Evolutionary conservation across 345 rosid genomes (phyloP).

Genomic region (Toxicodendron radicans): DNA sequence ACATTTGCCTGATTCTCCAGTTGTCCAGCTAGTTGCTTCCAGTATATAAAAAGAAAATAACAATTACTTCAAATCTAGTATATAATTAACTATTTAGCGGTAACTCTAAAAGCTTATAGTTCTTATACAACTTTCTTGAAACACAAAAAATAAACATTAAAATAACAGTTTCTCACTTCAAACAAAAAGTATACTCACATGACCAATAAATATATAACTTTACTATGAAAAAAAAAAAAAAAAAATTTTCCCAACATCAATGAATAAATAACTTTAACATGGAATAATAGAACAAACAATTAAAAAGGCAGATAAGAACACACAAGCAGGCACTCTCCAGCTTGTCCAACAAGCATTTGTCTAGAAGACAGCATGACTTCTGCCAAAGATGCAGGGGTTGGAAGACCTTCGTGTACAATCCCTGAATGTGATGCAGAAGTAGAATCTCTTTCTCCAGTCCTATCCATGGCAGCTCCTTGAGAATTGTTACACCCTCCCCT

Average conservation of each 20-base stretch:
- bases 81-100: slow-evolving; percentile 3
- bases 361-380: slow-evolving; percentile 58
- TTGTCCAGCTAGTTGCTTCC: slow-evolving; percentile 57
- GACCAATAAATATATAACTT: slow-evolving; percentile 1
- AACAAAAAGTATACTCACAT: background rate
- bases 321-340: slow-evolving; percentile 57
- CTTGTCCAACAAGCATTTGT: slow-evolving; percentile 59
- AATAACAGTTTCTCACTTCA: background rate
- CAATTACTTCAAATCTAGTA: slow-evolving; percentile 11
- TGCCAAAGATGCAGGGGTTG: slow-evolving; percentile 71
- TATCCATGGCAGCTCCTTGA: slow-evolving; percentile 29
- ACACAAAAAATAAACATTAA: background rate
- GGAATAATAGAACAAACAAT: slow-evolving; percentile 12
- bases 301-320: slow-evolving; percentile 16
- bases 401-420: slow-evolving; percentile 48
- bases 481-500: slow-evolving; percentile 36
- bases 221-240: slow-evolving; percentile 10
- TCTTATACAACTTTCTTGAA: background rate
- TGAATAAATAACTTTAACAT: background rate
- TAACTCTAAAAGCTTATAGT: slow-evolving; percentile 8
- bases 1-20: slow-evolving; percentile 54
- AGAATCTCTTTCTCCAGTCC: slow-evolving; percentile 38
- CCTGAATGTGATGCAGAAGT: slow-evolving; percentile 32
- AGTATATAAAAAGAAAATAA: slow-evolving; percentile 12
- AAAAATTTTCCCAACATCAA: background rate